Conservation (phyloP, 1,284 basidiomycete genomes). For the Ustilago sp. region DNA sequence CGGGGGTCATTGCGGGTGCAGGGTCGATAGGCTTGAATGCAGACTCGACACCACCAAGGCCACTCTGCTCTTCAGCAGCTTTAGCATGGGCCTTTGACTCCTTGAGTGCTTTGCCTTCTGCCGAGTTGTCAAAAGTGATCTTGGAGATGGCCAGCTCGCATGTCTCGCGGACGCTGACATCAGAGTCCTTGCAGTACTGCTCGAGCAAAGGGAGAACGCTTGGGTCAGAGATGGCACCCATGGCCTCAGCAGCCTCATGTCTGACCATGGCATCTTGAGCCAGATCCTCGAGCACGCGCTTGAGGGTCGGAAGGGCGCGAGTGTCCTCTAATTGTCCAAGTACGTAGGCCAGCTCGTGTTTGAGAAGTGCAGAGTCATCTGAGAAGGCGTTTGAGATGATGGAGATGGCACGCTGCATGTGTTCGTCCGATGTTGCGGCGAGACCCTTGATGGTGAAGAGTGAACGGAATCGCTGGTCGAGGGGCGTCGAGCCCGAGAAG, state of each 20-base stretch:
- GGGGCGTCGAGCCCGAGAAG: conserved; percentile 76
- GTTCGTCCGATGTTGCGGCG: conserved; percentile 64
- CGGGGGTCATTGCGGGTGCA: conserved; percentile 76
- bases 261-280: conserved; percentile 95
- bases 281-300: conserved; percentile 78
- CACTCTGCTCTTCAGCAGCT: conserved; percentile 27
- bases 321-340: conserved; percentile 87
- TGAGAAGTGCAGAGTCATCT: conserved; percentile 89
- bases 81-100: conserved; percentile 37
- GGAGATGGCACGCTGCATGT: conserved; percentile 74
- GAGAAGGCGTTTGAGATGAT: conserved; percentile 88
- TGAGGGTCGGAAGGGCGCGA: conserved; percentile 82
- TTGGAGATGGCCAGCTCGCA: conserved; percentile 97
- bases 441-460: conserved; percentile 93
- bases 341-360: conserved; percentile 97
- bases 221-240: conserved; percentile 88
- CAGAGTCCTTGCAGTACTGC: conserved; percentile 80
- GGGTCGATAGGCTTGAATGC: conserved; percentile 91
- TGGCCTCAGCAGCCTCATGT: conserved; percentile 98
- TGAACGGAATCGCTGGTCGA: conserved; percentile 91
- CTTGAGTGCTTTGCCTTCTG: conserved; percentile 61
- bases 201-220: conserved; percentile 79
- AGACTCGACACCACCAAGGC: conserved; percentile 38
- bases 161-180: conserved; percentile 90
- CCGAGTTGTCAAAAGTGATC: conserved; percentile 87